Base-by-base conservation (phyloP, 352 stramenopile species). In the Achlya hypogyna region DNA sequence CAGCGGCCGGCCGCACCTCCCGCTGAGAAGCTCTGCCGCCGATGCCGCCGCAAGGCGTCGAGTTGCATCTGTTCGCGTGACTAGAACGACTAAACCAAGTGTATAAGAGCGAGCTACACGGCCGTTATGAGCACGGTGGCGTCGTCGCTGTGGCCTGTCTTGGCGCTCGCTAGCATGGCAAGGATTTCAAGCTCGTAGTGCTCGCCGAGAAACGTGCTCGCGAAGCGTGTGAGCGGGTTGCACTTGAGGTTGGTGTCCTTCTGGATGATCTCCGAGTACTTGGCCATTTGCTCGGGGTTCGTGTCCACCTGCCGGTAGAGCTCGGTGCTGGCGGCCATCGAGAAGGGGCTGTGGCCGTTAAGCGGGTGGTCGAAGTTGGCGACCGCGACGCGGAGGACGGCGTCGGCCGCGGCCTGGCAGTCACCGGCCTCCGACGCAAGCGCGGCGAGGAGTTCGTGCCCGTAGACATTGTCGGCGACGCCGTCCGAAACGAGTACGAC, bases 381-480 rank as follows among this genome's bases (percentile, higher is more conserved):
- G 6, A 27, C 14, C 12, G 60, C 60, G 28, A 59, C 34, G 38
- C 59, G 40, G 1, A 49, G 22, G 28, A 67, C 51, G 5, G 22
- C 51, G 14, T 67, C 22, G 45, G 60, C 60, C 8, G 51, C 60
- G 20, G 28, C 40, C 8, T 67, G 29, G n/a, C 40, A 59, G 51
- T 49, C 29, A 35, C 14, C 8, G 20, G 45, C 4, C 23, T 38
- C 38, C 12, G 18, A 25, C 22, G 28, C n/a, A 10, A 18, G 28
- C 31, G 51, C 60, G 10, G 43, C 60, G 29, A 58, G 22, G 20
- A 67, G 45, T 14, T 67, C 60, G 35, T 67, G 42, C 12, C 22
- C 60, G 51, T 67, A 67, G 12, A 67, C 25, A 45, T 67, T 58
- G 60, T 67, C 31, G 18, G 60, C 49, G 20, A 67, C 43, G 60